Evolutionary conservation across 2,329 filamentous ascomycete species (phyloP), one percentile per base, ranked within the genome.

Genomic region (Domatiomyces catenatus): DNA sequence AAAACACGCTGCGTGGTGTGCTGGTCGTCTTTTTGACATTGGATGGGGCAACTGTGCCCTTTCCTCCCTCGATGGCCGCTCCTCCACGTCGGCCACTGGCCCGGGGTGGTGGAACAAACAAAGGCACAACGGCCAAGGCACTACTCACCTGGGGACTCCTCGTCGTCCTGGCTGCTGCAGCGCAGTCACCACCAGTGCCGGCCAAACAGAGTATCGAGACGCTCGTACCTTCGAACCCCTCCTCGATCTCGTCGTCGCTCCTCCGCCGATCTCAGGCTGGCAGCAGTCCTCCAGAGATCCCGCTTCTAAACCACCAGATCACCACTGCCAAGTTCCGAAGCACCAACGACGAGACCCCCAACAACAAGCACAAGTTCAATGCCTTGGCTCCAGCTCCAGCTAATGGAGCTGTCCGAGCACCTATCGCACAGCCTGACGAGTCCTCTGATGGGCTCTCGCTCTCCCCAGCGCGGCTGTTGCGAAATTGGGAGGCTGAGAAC

Each of bases 401-500:
- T 58, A 67, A 73, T 63, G 49, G 52, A 54, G 79, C 87, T 85
- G 89, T 95, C 76, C 79, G 86, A 94, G 89, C 88, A 86, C 86
- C 84, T 80, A 79, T 80, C 80, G 80, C 80, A 76, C 79, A 80
- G 71, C 72, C 74, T 66, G 78, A 76, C 71, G 76, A 75, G 65
- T 69, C 71, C 51, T 73, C 75, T 67, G 75, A 76, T 67, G 81
- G 80, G 62, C 75, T 84, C 69, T 78, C 83, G 74, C 84, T 83
- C 83, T 83, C 86, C 67, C 76, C 77, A 84, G 90, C 88, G 89
- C 89, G 90, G 81, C 93, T 84, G 76, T 76, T 96, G 79, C 84
- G 89, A 79, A 90, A 95, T 74, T 96, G 90, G 90, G 87, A 95
- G 84, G 89, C 95, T 73, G 90, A 96, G 86, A 89, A 96, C 76